These are phyloP conservation scores for Primulina eburnea DNA, from an alignment of 257 asterid genomes.

Conservation along the genomic window DNA sequence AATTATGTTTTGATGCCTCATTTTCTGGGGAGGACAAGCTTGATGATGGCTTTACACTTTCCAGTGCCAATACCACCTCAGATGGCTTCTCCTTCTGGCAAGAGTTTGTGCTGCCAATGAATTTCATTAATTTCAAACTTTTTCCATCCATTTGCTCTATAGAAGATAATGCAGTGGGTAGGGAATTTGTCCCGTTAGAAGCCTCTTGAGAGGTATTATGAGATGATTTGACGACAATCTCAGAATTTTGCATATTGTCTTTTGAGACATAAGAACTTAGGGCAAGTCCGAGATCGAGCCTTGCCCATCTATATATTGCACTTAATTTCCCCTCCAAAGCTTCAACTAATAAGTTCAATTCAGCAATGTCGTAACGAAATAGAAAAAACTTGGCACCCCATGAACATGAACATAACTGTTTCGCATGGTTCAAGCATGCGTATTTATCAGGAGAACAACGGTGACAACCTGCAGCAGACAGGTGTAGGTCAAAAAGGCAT, in stretches of 20 bases:
- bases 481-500: conserved; percentile 88
- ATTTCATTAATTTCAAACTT: conserved; percentile 27
- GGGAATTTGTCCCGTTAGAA: conserved; percentile 37
- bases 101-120: conserved; percentile 30
- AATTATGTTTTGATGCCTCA: conserved; percentile 31
- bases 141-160: conserved; percentile 40
- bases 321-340: conserved; percentile 98
- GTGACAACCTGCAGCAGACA: conserved; percentile 99
- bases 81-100: conserved; percentile 40
- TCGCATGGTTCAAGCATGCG: conserved; percentile 97
- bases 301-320: conserved; percentile 96
- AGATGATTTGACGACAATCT: conserved; percentile 37
- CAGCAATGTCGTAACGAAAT: conserved; percentile 77
- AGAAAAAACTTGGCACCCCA: conserved; percentile 96
- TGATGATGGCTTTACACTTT: conserved; percentile 37
- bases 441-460: conserved; percentile 88
- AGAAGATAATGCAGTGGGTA: conserved; percentile 26
- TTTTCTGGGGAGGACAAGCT: conserved; percentile 32
- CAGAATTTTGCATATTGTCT: conserved; percentile 52
- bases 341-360: conserved; percentile 79
- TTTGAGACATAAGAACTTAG: conserved; percentile 70
- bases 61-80: conserved; percentile 50
- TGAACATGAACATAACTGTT: conserved; percentile 84
- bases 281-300: conserved; percentile 89
- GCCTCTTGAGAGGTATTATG: conserved; percentile 35